Conservation (phyloP, 1,284 basidiomycete genomes). For the Ganoderma lucidum region DNA sequence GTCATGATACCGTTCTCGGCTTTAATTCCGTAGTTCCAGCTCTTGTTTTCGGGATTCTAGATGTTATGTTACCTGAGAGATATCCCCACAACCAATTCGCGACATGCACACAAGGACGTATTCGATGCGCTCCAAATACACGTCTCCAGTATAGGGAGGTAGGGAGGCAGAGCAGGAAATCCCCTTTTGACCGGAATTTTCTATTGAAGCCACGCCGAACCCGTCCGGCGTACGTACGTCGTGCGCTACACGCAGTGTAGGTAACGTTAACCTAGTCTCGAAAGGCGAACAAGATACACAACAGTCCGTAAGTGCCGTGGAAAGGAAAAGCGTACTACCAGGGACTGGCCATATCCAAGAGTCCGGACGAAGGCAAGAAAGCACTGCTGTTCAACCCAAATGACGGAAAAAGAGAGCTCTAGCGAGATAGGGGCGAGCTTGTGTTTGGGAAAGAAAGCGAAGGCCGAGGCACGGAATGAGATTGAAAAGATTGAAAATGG, state of each 20-base stretch:
- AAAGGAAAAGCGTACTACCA: not conserved
- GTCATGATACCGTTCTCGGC: not conserved
- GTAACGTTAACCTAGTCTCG: not conserved
- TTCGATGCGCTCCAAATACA: not conserved
- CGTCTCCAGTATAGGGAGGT: not conserved
- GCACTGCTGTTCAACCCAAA: not conserved
- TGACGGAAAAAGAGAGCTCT: not conserved
- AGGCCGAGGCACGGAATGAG: not conserved
- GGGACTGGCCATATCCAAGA: not conserved
- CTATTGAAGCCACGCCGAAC: not conserved
- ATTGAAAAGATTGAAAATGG: too few relatives aligned
- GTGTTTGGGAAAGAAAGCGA: not conserved
- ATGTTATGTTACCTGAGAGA: not conserved
- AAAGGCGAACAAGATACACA: not conserved
- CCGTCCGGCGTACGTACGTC: constrained; percentile 6
- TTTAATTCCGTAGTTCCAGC: too few relatives aligned
- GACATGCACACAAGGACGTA: not conserved
- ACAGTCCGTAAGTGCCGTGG: not conserved
- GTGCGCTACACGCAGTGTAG: constrained; percentile 6
- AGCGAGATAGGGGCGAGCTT: not conserved
- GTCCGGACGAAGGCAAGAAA: not conserved
- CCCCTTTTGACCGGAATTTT: not conserved
- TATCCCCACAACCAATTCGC: not conserved
- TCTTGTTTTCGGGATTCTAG: not conserved
- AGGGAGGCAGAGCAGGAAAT: not conserved